Conservation (phyloP, 2,329 filamentous ascomycete species). For the Beauveria sp. region DNA sequence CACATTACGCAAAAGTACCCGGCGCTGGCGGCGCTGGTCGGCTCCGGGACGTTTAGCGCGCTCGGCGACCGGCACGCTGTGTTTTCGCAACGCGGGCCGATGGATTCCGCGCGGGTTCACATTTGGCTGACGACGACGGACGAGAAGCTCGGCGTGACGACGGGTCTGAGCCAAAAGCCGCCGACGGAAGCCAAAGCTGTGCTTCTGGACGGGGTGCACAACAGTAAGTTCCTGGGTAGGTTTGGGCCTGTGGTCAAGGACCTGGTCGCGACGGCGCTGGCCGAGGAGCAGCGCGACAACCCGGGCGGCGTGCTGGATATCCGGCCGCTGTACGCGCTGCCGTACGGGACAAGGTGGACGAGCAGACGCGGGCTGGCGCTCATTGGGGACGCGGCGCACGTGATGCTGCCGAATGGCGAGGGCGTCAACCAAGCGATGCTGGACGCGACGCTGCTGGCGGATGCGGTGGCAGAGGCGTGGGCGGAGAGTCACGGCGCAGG, state of each 20-base stretch:
- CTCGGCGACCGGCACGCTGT: constrained; percentile 23
- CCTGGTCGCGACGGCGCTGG: constrained; percentile 20
- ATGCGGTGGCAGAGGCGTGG: constrained; percentile 19
- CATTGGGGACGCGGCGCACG: constrained; percentile 48
- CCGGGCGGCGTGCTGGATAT: constrained; percentile 14
- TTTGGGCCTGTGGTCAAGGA: constrained; percentile 16
- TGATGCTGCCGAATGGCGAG: constrained; percentile 45
- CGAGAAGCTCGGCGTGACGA: constrained; percentile 16
- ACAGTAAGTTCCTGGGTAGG: not conserved
- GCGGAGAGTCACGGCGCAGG: not conserved
- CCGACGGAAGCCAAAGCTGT: not conserved
- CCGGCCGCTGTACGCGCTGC: constrained; percentile 30
- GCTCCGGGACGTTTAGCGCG: not conserved
- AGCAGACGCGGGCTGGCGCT: constrained; percentile 35
- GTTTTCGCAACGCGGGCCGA: constrained; percentile 23
- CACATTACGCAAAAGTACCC: constrained; percentile 28
- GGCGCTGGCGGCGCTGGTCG: constrained; percentile 24
- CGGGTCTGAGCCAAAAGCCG: not conserved
- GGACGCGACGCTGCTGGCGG: constrained; percentile 37
- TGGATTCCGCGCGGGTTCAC: constrained; percentile 24
- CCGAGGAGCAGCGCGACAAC: constrained; percentile 15
- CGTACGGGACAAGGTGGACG: constrained; percentile 35
- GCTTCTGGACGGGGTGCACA: not conserved
- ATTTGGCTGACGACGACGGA: constrained; percentile 19
- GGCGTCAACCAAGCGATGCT: constrained; percentile 46